Base-by-base conservation (phyloP, 805 yeast genomes). In the Pichia kluyveri region DNA sequence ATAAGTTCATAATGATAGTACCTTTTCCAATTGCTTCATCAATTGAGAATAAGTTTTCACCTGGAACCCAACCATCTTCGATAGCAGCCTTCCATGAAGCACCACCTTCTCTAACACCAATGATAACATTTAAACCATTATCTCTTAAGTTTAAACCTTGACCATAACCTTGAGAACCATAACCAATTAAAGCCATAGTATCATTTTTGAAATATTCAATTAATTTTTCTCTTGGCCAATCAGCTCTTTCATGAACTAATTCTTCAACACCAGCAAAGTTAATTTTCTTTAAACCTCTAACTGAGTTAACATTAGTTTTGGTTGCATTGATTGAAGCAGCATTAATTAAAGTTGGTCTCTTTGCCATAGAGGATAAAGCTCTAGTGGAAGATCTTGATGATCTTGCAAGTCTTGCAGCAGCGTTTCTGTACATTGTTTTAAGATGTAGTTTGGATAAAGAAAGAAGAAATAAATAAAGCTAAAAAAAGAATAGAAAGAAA, bases 91-190 rank as follows among this genome's bases (percentile, higher is more conserved):
- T 91, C 99, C 99, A 93, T 51, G 98, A 93, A 59, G 96, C 93
- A 79, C 99, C 99, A 69, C 87, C 73, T 80, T 93, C 88, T 75
- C 99, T 83, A 65, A 93, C 99, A 82, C 99, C 99, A 61, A 93
- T 78, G 69, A 93, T 86, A 62, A 91, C 99, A 71, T 91, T 91
- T 67, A 93, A 73, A 73, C 99, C 99, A 67, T 93, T 91, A 80
- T 93, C 99, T 77, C 99, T 87, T 77, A 95, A 77, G 89, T 93
- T 93, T 63, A 93, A 82, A 75, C 97, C 98, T 79, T 93, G 99
- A 70, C 99, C 99, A 80, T 93, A 91, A 80, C 99, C 99, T 78
- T 93, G 99, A 59, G 99, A 91, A 69, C 99, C 99, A 83, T 93
- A 93, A 74, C 99, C 99, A 61, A 93, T 90, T 67, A 93, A 75